Evolutionary conservation across 2,329 filamentous ascomycete genomes (phyloP).

Genomic region (Lasiodiplodia sp.): DNA sequence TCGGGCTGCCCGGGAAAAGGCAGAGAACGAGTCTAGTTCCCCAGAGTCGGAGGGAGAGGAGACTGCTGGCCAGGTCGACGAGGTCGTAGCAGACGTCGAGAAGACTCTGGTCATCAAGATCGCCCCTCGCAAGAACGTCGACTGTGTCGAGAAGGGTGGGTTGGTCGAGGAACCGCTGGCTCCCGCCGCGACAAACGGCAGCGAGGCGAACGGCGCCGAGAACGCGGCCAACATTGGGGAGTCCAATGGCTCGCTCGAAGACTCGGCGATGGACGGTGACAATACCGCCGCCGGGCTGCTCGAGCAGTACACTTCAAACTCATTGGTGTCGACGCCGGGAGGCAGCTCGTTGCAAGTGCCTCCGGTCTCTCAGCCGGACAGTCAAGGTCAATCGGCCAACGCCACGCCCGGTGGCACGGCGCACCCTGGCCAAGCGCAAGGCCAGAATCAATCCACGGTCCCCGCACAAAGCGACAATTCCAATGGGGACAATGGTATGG

Average conservation of each 20-base stretch:
- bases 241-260: conserved; percentile 22
- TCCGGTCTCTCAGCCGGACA: conserved; percentile 58
- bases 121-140: conserved; percentile 68
- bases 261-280: conserved; percentile 41
- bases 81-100: conserved; percentile 79
- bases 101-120: conserved; percentile 72
- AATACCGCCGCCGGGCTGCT: conserved; percentile 66
- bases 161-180: conserved; percentile 62
- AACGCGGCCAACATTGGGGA: conserved; percentile 33
- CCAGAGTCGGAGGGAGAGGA: conserved; percentile 35
- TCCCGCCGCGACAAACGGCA: conserved; percentile 41
- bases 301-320: conserved; percentile 71
- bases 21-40: conserved; percentile 57
- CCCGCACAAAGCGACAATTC: conserved; percentile 38
- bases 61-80: conserved; percentile 64
- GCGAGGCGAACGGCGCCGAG: conserved; percentile 20
- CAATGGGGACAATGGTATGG: conserved; percentile 42
- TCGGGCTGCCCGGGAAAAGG: conserved; percentile 39
- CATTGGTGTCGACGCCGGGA: conserved; percentile 66
- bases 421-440: conserved; percentile 2
- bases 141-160: conserved; percentile 80
- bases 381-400: conserved; percentile 57
- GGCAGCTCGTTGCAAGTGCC: conserved; percentile 66
- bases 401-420: conserved; percentile 46
- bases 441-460: background rate